Evolutionary conservation across 768 basidiomycete genomes (phyloP), one percentile per base, ranked within the genome.

Genomic region (Russula abietina): DNA sequence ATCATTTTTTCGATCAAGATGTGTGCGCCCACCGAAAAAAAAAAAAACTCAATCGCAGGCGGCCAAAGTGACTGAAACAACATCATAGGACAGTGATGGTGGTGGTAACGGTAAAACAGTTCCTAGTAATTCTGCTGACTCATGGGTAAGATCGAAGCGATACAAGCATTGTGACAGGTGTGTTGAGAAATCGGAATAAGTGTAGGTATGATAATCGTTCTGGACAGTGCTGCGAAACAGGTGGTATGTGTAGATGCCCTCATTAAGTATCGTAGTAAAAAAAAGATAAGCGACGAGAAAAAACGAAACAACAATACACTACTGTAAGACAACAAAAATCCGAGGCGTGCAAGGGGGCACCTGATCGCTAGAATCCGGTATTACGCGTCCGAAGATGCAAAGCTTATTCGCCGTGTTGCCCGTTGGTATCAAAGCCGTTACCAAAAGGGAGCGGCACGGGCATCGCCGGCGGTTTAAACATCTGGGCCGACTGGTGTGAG

Each of bases 251-350:
- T 50, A 64, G 63, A 64, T 64, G 54, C 49, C 58, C 30, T 50
- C 43, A 60, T 64, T 64, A 64, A 16, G 38, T 64, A 60, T 60
- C 59, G 59, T 64, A 64, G 33, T 60, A 60, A 48, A 26, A 38
- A 58, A 26, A 26, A 1, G 30, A 32, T 59, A 59, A 52, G 38
- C 22, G 36, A 38, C 17, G 43, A 39, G 43, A 30, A 30, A 60
- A 45, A 36, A 14, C 19, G 16, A 36, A 55, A n/a, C n/a, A n/a
- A 28, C 24, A 22, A 50, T 55, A 59, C 51, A 53, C 26, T 45
- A 52, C 33, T 9, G 6, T 33, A 39, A 32, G 41, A 62, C 26
- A 62, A 57, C 55, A 43, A 33, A 33, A 33, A 22, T 19, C 2
- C 36, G 36, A 36, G 36, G 36, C 10, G 22, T 16, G 39, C 30